phyloP scores from a whole-genome alignment of 148 eudicot species.

The Heliosperma pusillum region DNA sequence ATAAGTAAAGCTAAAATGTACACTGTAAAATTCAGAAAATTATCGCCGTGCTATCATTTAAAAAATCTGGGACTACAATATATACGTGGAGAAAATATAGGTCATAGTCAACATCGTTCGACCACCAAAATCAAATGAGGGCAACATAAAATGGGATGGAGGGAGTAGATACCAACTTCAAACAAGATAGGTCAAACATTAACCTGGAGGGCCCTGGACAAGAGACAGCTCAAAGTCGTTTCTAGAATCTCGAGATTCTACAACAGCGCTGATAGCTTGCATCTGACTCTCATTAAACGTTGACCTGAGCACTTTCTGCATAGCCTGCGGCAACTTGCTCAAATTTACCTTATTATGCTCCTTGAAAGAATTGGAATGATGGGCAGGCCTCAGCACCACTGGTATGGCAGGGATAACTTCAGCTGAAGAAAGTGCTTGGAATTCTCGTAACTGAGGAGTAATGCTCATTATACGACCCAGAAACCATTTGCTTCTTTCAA shows the following conservation, averaged over 20 bases:
- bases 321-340: slow-evolving; percentile 52
- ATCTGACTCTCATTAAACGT: slow-evolving; percentile 86
- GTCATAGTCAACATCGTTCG: not conserved
- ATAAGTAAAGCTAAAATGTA: not conserved
- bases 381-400: slow-evolving; percentile 57
- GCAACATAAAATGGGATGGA: not conserved
- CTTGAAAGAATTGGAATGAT: slow-evolving; percentile 32
- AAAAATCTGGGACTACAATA: not conserved
- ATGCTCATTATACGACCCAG: slow-evolving; percentile 79
- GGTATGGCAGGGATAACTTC: slow-evolving; percentile 78
- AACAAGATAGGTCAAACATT: slow-evolving; percentile 15
- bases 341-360: slow-evolving; percentile 44
- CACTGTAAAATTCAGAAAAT: too few species aligned
- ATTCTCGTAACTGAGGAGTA: slow-evolving; percentile 93
- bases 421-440: slow-evolving; percentile 89
- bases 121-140: not conserved
- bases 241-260: slow-evolving; percentile 42
- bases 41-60: not conserved
- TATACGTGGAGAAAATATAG: not conserved
- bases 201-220: slow-evolving; percentile 99
- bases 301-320: slow-evolving; percentile 62
- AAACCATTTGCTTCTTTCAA: slow-evolving; percentile 91
- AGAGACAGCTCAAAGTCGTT: slow-evolving; percentile 65
- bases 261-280: slow-evolving; percentile 73
- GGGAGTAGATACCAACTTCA: slow-evolving; percentile 1